Conservation (phyloP, 1,139 yeast genomes). For the Blastobotrys indianensis region DNA sequence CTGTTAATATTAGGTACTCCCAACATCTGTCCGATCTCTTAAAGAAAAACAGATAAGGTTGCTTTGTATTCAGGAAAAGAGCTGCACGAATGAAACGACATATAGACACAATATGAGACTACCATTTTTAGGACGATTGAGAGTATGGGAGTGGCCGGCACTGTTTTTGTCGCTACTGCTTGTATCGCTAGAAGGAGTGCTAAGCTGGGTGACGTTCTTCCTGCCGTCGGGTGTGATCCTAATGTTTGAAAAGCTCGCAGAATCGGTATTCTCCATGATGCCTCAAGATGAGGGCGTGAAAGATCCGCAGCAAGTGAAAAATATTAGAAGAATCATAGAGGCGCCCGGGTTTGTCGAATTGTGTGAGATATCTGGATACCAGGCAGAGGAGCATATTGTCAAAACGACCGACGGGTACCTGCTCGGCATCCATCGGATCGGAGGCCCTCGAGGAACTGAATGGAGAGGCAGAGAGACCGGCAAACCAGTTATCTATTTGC, state of each 20-base stretch:
- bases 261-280: conserved; percentile 15
- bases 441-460: conserved; percentile 36
- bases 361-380: conserved; percentile 56
- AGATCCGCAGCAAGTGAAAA: conserved; percentile 20
- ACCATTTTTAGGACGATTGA: conserved; percentile 29
- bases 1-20: neutral
- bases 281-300: conserved; percentile 13
- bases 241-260: conserved; percentile 23
- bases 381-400: conserved; percentile 66
- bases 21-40: neutral
- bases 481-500: conserved; percentile 62
- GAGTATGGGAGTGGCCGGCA: conserved; percentile 30
- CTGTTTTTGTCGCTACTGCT: conserved; percentile 31
- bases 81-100: too few species aligned
- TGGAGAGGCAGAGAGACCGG: conserved; percentile 19
- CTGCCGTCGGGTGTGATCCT: conserved; percentile 30
- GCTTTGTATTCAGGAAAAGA: neutral
- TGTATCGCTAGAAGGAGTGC: conserved; percentile 28
- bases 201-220: conserved; percentile 30
- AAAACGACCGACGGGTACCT: conserved; percentile 52
- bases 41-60: neutral
- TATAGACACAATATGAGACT: conserved; percentile 19
- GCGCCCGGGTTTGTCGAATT: conserved; percentile 55
- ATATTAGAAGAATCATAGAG: conserved; percentile 23
- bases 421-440: conserved; percentile 49